Base-by-base conservation (phyloP, 1,139 yeast genomes). In the Pichiaceae sp. region DNA sequence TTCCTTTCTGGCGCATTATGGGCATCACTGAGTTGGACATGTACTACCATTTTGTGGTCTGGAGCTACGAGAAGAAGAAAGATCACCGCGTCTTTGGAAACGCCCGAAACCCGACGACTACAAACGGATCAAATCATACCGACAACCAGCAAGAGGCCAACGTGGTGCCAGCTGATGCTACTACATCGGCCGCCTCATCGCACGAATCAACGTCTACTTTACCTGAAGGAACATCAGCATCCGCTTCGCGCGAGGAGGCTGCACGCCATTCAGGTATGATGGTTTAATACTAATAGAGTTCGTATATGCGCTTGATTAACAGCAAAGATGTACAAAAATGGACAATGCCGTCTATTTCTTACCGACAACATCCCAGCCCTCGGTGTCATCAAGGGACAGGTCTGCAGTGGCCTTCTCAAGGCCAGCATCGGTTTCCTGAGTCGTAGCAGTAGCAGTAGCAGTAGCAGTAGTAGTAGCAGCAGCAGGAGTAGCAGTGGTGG, bases 1-100 rank as follows among this genome's bases (percentile, higher is more conserved):
- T 55, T n/a, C 15, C 70, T 0, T 70, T 72, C 54, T 77, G 82
- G 80, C 54, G 52, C 33, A 17, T 71, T 3, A 71, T 77, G 78
- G 81, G 82, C 1, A 64, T 78, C 30, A 46, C 64, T 2, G 63
- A 53, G 38, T 44, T 50, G 2, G 75, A 76, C 45, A 48, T 78
- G 36, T 68, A 64, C 48, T 63, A 74, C 52, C 70, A 75, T 63
- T 74, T 71, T 17, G 75, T 75, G 16, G 53, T 75, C 32, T 50
- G 54, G 28, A 51, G 63, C 25, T 72, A 68, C 43, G 55, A 54
- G 33, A 46, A 47, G 34, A 25, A 45, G 58, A 32, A 29, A 23
- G 28, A 34, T 12, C 16, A 19, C 29, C n/a, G 36, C 16, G 27
- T 33, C 12, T 5, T 14, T 11, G 29, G 21, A 5, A 21, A 21